Percentiles rank a stretch among this genome's conserved stretches.
Conservation (phyloP, 306 rosid genomes). For the Arachis stenosperma region DNA sequence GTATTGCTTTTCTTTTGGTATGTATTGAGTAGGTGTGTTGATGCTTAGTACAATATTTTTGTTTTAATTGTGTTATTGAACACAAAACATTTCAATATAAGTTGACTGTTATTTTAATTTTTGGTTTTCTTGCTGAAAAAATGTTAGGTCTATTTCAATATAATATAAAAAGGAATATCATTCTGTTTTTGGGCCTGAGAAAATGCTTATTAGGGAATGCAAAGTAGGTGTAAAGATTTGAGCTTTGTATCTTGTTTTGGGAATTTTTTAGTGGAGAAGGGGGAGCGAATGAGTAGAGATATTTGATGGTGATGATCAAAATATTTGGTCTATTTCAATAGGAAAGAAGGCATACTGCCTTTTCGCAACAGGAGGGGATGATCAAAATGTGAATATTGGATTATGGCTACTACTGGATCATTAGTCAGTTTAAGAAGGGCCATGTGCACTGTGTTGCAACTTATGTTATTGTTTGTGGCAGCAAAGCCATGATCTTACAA, state of each 20-base stretch:
- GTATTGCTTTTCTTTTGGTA: too few relatives aligned
- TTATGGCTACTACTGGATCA: slow-evolving; percentile 30
- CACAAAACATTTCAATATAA: too few relatives aligned
- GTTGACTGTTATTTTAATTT: too few relatives aligned
- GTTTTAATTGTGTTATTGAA: too few relatives aligned
- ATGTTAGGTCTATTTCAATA: too few relatives aligned
- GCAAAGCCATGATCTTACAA: slow-evolving; percentile 19
- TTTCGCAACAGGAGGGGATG: slow-evolving; percentile 90
- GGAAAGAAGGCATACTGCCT: slow-evolving; percentile 85
- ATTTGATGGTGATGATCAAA: neutral
- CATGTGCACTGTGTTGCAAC: neutral
- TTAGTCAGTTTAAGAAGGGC: neutral
- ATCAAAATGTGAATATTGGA: slow-evolving; percentile 62
- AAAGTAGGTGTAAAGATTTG: neutral
- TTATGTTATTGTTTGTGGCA: neutral
- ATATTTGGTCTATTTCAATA: slow-evolving; percentile 30
- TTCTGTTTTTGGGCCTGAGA: neutral
- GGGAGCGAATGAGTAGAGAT: neutral
- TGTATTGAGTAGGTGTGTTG: too few relatives aligned
- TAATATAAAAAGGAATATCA: neutral
- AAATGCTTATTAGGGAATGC: neutral
- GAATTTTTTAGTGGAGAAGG: neutral
- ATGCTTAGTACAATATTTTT: too few relatives aligned
- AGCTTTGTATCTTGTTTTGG: neutral
- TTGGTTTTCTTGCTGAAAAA: too few relatives aligned